Percentiles rank a stretch among this genome's conserved stretches.
These are phyloP conservation scores for Cercospora zeina DNA, from an alignment of 2,329 filamentous ascomycete genomes.

Conservation along the genomic window DNA sequence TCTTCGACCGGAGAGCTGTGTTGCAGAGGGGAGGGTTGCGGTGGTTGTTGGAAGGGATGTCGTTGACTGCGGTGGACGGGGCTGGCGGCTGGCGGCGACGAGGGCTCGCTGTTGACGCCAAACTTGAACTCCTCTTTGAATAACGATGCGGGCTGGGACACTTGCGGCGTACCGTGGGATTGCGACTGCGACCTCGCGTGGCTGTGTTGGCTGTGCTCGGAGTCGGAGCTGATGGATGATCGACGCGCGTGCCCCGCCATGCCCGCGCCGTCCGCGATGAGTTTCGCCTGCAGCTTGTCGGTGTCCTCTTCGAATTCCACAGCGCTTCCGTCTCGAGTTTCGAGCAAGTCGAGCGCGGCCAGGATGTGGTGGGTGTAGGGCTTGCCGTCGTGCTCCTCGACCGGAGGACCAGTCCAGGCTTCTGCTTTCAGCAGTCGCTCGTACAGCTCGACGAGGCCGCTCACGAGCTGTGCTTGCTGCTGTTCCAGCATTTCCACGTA, in stretches of 20 bases:
- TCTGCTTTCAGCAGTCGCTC: slow-evolving; percentile 54
- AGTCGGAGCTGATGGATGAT: slow-evolving; percentile 59
- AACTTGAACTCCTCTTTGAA: slow-evolving; percentile 28
- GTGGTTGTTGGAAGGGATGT: slow-evolving; percentile 19
- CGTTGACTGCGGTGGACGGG: slow-evolving; percentile 26
- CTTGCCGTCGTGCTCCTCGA: slow-evolving; percentile 57
- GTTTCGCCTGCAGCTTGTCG: slow-evolving; percentile 55
- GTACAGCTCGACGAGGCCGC: slow-evolving; percentile 63
- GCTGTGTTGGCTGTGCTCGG: slow-evolving; percentile 53
- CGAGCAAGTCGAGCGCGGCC: slow-evolving; percentile 59
- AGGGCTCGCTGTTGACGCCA: slow-evolving; percentile 35
- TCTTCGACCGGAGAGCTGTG: slow-evolving; percentile 31
- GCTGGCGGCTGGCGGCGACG: slow-evolving; percentile 32
- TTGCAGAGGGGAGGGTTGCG: slow-evolving; percentile 32
- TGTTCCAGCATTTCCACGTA: slow-evolving; percentile 67
- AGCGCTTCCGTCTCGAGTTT: slow-evolving; percentile 52
- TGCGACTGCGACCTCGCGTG: slow-evolving; percentile 32
- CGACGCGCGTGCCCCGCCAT: slow-evolving; percentile 49
- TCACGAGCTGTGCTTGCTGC: slow-evolving; percentile 63
- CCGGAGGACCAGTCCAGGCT: slow-evolving; percentile 56
- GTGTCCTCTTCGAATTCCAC: slow-evolving; percentile 61
- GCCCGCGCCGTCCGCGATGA: slow-evolving; percentile 56
- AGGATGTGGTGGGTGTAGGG: slow-evolving; percentile 66
- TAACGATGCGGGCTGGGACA: slow-evolving; percentile 31
- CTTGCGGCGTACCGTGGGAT: slow-evolving; percentile 43